Evolutionary conservation across 306 rosid genomes (phyloP).

Genomic region (Hylodesmum podocarpum): DNA sequence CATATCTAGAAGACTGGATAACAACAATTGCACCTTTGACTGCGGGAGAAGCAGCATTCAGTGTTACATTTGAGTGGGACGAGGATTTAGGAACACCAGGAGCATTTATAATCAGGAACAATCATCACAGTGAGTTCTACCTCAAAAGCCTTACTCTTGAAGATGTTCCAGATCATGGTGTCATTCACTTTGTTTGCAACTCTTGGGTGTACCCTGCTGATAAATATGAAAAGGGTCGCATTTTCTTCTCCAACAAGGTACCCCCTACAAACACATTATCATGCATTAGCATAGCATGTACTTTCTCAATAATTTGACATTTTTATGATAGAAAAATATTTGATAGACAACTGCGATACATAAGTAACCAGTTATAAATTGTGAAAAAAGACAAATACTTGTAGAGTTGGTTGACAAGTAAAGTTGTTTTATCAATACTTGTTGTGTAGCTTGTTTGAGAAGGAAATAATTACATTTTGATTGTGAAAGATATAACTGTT

Average conservation of each 20-base stretch:
- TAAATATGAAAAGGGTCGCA: constrained; percentile 55
- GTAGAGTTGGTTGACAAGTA: too few species aligned
- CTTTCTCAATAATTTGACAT: background rate
- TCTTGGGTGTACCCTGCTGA: constrained; percentile 79
- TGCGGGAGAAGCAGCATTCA: constrained; percentile 56
- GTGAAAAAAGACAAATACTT: too few species aligned
- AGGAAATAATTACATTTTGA: too few species aligned
- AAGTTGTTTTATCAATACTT: background rate
- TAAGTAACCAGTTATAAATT: too few species aligned
- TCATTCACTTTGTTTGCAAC: constrained; percentile 70
- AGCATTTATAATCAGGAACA: constrained; percentile 64
- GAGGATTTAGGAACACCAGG: constrained; percentile 64
- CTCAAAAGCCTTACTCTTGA: constrained; percentile 63
- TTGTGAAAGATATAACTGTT: too few species aligned
- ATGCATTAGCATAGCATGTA: too few species aligned
- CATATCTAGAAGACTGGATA: constrained; percentile 61
- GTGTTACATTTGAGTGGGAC: constrained; percentile 64
- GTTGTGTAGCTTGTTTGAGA: too few species aligned
- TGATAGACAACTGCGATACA: too few species aligned
- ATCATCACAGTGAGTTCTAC: constrained; percentile 70
- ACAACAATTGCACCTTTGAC: constrained; percentile 38
- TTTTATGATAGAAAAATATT: too few species aligned
- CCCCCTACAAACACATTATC: background rate
- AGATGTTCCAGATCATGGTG: constrained; percentile 64
- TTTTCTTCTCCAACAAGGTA: constrained; percentile 88